Base-by-base conservation (phyloP, 2,329 filamentous ascomycete species). In the Ampelomyces quisqualis region DNA sequence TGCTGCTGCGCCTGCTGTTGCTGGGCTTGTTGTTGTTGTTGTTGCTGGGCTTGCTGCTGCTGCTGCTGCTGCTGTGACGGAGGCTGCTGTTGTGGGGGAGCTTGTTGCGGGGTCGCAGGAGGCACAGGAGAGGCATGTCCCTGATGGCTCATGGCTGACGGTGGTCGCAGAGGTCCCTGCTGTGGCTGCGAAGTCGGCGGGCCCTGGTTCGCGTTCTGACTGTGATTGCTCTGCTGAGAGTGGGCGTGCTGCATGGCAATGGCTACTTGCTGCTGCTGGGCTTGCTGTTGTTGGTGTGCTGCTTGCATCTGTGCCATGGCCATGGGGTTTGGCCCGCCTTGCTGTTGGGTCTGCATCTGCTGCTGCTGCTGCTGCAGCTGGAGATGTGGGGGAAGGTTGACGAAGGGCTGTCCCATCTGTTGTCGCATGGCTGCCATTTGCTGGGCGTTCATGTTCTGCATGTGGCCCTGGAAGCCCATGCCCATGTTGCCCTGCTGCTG, bases 401-500 rank as follows among this genome's bases (percentile, higher is more conserved):
- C 57, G 35, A 60, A 57, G 7, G 44, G 36, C 7, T 45, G 37
- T 29, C 49, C 48, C 48, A 64, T 58, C 22, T 55, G 49, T 26
- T 17, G 50, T 52, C 57, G 51, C 35, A 63, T 36, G n/a, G 51
- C 50, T 15, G 55, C 53, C 36, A 65, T 49, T 40, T 66, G 62
- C 26, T 65, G 62, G 28, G 54, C 56, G 17, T 67, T 78, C 60
- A 81, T 74, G 44, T 70, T 55, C 65, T 53, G 74, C 64, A 82
- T 77, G 3, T 71, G 74, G 61, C 83, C 78, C 23, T 72, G 77
- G 55, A 80, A 77, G 13, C 71, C 70, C 47, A 73, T 74, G 13
- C 71, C 70, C 70, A 83, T 78, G 33, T 76, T 73, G 37, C 53
- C 55, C 21, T 75, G 65, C 47, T 82, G 78, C 35, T 82, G 79